Conservation (phyloP, 1,139 yeast genomes). For the Geotrichum candidum region DNA sequence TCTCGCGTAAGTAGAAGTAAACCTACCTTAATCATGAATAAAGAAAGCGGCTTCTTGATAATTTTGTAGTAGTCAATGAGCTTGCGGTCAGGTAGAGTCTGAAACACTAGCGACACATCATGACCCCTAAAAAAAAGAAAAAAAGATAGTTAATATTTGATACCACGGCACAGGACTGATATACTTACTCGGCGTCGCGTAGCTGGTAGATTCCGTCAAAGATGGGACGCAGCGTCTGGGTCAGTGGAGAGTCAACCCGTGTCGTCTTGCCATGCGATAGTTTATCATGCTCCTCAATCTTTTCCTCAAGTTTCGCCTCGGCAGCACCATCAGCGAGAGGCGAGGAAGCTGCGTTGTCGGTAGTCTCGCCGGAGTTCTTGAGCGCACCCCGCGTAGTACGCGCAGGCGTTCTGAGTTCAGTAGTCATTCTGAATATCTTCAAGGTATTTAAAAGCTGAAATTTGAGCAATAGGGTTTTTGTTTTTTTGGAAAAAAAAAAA, state of each 20-base stretch:
- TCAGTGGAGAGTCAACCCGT: conserved; percentile 7
- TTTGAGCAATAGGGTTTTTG: no score
- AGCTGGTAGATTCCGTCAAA: conserved; percentile 34
- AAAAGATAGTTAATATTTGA: background rate
- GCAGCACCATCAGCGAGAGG: background rate
- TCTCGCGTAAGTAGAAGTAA: conserved; percentile 20
- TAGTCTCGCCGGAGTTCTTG: conserved; percentile 1
- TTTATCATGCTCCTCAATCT: conserved; percentile 7
- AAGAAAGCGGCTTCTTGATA: conserved; percentile 45
- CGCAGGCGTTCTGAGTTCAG: conserved; percentile 3
- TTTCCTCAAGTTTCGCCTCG: background rate
- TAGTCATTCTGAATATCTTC: background rate
- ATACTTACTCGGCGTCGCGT: conserved; percentile 24
- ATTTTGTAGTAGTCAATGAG: conserved; percentile 44
- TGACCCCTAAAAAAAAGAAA: conserved; percentile 24
- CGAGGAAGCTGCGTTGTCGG: background rate
- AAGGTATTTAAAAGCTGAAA: background rate
- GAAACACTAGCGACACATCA: conserved; percentile 39
- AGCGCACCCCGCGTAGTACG: conserved; percentile 7
- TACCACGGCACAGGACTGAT: background rate
- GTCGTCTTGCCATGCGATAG: background rate
- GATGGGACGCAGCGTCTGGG: conserved; percentile 22
- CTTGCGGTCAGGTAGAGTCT: conserved; percentile 42
- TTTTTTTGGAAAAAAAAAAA: background rate
- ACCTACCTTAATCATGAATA: conserved; percentile 37